Evolutionary conservation across 2,329 filamentous ascomycete species (phyloP).

Genomic region (Aspergillus ibericus): DNA sequence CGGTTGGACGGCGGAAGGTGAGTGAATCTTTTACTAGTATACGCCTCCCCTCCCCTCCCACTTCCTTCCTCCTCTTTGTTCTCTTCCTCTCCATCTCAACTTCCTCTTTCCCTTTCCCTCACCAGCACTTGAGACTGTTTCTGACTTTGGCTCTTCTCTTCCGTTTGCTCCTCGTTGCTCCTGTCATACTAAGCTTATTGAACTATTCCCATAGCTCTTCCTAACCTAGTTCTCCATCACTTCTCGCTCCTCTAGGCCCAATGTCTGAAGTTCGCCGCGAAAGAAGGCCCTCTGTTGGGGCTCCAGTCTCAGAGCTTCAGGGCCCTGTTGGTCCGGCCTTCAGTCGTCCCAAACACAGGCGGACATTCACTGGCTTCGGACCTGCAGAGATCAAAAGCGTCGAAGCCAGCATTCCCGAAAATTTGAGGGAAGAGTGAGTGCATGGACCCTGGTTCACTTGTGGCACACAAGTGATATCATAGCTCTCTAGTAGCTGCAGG

Average conservation of each 20-base stretch:
- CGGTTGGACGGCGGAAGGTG: background rate
- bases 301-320: slow-evolving; percentile 81
- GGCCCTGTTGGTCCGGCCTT: slow-evolving; percentile 85
- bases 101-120: background rate
- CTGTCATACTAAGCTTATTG: background rate
- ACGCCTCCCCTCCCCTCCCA: background rate
- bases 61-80: slow-evolving; percentile 11
- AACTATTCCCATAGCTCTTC: background rate
- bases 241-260: slow-evolving; percentile 7
- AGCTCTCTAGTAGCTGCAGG: background rate
- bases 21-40: no score
- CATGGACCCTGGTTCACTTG: slow-evolving; percentile 19
- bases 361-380: slow-evolving; percentile 93
- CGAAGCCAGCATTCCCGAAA: slow-evolving; percentile 87
- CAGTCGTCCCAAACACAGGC: slow-evolving; percentile 90
- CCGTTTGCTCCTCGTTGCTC: background rate
- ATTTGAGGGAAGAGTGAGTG: slow-evolving; percentile 78
- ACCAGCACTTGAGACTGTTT: background rate
- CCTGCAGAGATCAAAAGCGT: slow-evolving; percentile 89
- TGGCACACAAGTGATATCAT: background rate
- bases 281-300: slow-evolving; percentile 76
- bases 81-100: background rate
- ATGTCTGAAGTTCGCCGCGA: slow-evolving; percentile 54
- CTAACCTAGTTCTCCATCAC: background rate
- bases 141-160: background rate